Evolutionary conservation across 345 rosid genomes (phyloP).

Genomic region (Salix brachista): DNA sequence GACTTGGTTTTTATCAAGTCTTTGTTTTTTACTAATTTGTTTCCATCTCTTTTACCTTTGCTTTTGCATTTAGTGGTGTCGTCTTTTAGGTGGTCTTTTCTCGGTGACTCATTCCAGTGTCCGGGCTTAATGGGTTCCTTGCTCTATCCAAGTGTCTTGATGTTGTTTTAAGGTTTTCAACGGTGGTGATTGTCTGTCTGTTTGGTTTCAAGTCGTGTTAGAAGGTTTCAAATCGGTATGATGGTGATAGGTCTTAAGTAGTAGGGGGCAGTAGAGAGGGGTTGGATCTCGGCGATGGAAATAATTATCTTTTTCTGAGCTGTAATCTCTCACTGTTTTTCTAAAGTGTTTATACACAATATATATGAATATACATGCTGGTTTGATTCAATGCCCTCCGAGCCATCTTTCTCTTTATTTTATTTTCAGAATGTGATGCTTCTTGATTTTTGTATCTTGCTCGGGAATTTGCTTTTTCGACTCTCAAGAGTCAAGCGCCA

Average conservation of each 20-base stretch:
- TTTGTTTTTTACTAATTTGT: background rate
- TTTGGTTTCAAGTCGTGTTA: background rate
- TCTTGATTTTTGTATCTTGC: background rate
- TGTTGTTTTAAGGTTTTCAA: background rate
- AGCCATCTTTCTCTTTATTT: too few relatives aligned
- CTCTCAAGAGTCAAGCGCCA: background rate
- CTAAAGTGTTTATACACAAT: constrained; percentile 24
- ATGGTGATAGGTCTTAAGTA: constrained; percentile 18
- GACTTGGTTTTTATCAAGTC: constrained; percentile 5
- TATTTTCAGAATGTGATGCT: background rate
- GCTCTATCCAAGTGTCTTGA: background rate
- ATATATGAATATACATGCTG: constrained; percentile 38
- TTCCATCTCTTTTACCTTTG: background rate
- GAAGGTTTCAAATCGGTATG: constrained; percentile 13
- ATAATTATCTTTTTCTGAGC: background rate
- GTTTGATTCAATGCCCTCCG: constrained; percentile 16
- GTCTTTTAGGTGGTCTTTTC: background rate
- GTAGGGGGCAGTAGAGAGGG: constrained; percentile 24
- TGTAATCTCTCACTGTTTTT: constrained; percentile 35
- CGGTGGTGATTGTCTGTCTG: background rate
- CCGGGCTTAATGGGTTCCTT: constrained; percentile 3
- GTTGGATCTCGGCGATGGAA: too few relatives aligned
- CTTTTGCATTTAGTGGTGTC: background rate
- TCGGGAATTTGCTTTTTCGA: background rate
- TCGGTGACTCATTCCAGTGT: background rate